Base-by-base conservation (phyloP, 352 stramenopile species). In the Phytophthora idaei region DNA sequence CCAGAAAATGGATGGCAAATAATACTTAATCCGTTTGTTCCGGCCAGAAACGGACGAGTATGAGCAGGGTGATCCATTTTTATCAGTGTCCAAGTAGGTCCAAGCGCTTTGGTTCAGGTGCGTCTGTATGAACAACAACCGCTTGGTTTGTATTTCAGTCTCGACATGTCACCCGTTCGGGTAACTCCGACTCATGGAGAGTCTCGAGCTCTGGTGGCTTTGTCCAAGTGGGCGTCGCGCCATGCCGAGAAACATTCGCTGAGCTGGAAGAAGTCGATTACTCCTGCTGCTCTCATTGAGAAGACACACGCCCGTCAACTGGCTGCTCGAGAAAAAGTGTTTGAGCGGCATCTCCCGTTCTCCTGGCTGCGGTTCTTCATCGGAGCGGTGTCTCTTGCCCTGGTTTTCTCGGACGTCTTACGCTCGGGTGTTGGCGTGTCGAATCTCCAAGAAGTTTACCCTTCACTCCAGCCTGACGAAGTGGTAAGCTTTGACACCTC, bases 341-440 rank as follows among this genome's bases (percentile, higher is more conserved):
- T 77, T 27, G 50, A 69, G 41, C 69, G 62, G 4, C 50, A 68
- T 47, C 61, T 77, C 15, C 69, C 69, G n/a, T 74, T 74, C 44
- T 77, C 69, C 2, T 74, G 64, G 69, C 1, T 64, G 2, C 69
- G 69, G 6, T 52, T 74, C 12, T 59, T 68, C 5, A 51, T 71
- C 11, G 69, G 65, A 15, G 2, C 69, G 14, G 36, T 72, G 2
- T 81, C 74, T 9, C 59, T 81, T 9, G 57, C 41, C 3, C 52
- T 81, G 7, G 71, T 75, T 8, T 76, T 75, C 48, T 71, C 74
- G 0, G 74, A 81, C 27, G 57, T 81, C 4, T 48, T 72, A 11
- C 67, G 74, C 4, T 73, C 64, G 0, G 74, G 74, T 5, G 51
- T 82, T n/a, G 71, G 57, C 3, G 63, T 82, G 11, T 64, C 32